Conservation (phyloP, 2,329 filamentous ascomycete genomes). For the Fusarium armeniacum region DNA sequence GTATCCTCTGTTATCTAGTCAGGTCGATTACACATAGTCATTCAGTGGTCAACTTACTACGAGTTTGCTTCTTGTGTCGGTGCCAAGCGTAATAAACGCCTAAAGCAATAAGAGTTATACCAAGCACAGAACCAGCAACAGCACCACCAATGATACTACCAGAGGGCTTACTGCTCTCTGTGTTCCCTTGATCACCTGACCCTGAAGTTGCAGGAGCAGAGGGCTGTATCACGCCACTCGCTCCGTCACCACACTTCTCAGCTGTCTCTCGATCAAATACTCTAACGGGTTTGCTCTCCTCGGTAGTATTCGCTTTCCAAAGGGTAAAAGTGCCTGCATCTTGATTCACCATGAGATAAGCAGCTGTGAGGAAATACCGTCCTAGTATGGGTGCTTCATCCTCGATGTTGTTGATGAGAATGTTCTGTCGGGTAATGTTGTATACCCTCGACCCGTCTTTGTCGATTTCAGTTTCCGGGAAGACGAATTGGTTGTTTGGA, state of each 20-base stretch:
- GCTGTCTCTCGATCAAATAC: slow-evolving; percentile 31
- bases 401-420: slow-evolving; percentile 45
- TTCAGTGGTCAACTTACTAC: background rate
- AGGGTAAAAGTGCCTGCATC: slow-evolving; percentile 53
- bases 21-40: background rate
- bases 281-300: slow-evolving; percentile 14
- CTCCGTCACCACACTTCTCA: slow-evolving; percentile 12
- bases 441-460: slow-evolving; percentile 45
- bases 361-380: slow-evolving; percentile 54
- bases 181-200: background rate
- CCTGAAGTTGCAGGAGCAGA: slow-evolving; percentile 5
- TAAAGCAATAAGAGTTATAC: slow-evolving; percentile 3
- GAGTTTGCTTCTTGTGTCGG: slow-evolving; percentile 1
- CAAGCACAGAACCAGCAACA: slow-evolving; percentile 13
- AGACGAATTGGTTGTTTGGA: slow-evolving; percentile 51
- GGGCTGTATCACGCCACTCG: slow-evolving; percentile 30
- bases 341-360: slow-evolving; percentile 56
- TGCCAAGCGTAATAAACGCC: slow-evolving; percentile 15
- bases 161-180: background rate
- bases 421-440: slow-evolving; percentile 38
- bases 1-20: background rate
- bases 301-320: slow-evolving; percentile 53
- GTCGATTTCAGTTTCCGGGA: slow-evolving; percentile 49
- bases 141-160: slow-evolving; percentile 23
- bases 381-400: slow-evolving; percentile 49